Conservation (phyloP, 164 flowering plant species). For the Berberis vulgaris region DNA sequence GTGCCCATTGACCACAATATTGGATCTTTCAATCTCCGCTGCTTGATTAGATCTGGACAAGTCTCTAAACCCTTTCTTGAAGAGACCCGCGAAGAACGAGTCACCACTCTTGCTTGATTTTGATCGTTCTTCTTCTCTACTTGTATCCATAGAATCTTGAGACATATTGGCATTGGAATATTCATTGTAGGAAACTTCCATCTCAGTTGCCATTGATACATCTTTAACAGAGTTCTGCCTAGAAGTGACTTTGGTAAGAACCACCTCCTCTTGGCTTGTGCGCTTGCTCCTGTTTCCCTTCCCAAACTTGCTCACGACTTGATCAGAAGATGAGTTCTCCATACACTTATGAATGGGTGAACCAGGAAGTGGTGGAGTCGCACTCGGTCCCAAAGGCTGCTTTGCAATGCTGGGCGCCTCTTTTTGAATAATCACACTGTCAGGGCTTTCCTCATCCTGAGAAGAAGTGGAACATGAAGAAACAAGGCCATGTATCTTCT, state of each 20-base stretch:
- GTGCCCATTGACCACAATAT: conserved; percentile 64
- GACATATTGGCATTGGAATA: conserved; percentile 24
- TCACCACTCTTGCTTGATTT: conserved; percentile 24
- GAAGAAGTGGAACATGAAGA: conserved; percentile 26
- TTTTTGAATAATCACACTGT: conserved; percentile 14
- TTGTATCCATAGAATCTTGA: conserved; percentile 31
- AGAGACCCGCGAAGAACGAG: conserved; percentile 33
- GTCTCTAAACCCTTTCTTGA: conserved; percentile 37
- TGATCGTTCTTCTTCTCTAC: conserved; percentile 18
- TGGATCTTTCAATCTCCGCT: conserved; percentile 24
- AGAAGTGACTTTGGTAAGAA: conserved; percentile 16
- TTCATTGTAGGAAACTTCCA: conserved; percentile 31
- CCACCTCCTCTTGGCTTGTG: conserved; percentile 23
- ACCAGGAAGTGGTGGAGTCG: conserved; percentile 23
- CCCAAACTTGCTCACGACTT: conserved; percentile 13
- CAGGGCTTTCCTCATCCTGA: conserved; percentile 28
- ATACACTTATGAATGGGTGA: conserved; percentile 24
- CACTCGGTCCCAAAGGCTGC: conserved; percentile 8
- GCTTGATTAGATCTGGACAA: conserved; percentile 25
- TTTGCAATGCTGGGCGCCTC: conserved; percentile 14
- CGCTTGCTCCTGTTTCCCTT: conserved; percentile 28
- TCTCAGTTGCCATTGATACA: conserved; percentile 34
- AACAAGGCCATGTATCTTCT: conserved; percentile 16
- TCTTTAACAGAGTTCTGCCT: conserved; percentile 32
- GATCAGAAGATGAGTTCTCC: conserved; percentile 14